Base-by-base conservation (phyloP, 2,329 filamentous ascomycete species). In the Colletotrichum musae region DNA sequence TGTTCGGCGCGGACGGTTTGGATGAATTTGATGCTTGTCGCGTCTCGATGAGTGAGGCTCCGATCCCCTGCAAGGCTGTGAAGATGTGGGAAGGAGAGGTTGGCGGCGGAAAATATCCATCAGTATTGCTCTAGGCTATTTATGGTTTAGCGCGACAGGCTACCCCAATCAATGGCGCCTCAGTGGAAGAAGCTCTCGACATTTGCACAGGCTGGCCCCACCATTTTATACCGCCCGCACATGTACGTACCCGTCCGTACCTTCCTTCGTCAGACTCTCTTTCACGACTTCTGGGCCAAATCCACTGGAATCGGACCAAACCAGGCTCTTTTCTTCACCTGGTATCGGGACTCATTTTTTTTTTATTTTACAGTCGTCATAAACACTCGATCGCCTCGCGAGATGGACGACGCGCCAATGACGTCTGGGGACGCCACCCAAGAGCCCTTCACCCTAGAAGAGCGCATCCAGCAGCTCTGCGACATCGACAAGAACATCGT, bases 381-480 rank as follows among this genome's bases (percentile, higher is more conserved):
- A 36, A 36, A 36, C 2, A 18, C 9, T 18, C 18, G n/a, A 21
- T n/a, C 24, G 45, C 50, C 15, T 6, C 6, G 9, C n/a, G 59
- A 26, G 1, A 72, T 71, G 71, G 41, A 43, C 24, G 71, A 71
- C 58, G 50, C 65, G 39, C 21, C 67, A 32, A 72, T 70, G 66
- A 48, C 58, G 41, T 69, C 47, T 59, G 72, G 75, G 15, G 63
- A 76, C 32, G 72, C 76, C 50, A 64, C 76, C 36, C 82, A 85
- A 51, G 77, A 85, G 41, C 85, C 87, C n/a, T 92, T 95, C 73
- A 92, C 90, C 10, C 87, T 92, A 41, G 88, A 92, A 48, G 92
- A 97, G 78, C 93, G 93, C 72, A 94, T 97, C 72, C 86, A 91
- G 66, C 93, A 97, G 75, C 88, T 97, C 64, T 92, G 91, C 73